phyloP scores from a whole-genome alignment of 2,329 filamentous ascomycete genomes.

The Bipolaris sorokiniana region DNA sequence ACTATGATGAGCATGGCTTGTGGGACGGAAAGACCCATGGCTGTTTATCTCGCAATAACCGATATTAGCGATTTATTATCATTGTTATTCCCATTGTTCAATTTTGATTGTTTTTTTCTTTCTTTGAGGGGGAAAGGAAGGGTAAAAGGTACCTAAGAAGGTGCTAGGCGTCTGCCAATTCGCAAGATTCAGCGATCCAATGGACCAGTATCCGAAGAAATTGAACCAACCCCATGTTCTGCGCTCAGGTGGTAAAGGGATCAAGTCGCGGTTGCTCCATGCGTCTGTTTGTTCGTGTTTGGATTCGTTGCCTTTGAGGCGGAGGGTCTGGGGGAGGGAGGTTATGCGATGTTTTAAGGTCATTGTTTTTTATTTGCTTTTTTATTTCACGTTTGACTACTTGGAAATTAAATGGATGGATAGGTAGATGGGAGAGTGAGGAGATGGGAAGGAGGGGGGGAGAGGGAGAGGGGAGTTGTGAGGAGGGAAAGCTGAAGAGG shows the following conservation, averaged over 20 bases:
- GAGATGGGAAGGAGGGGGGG: no score
- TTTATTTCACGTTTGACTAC: no score
- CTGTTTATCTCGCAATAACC: slow-evolving; percentile 18
- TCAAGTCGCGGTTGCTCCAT: slow-evolving; percentile 50
- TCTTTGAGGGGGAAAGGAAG: background rate
- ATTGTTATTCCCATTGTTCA: no score
- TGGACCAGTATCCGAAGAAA: slow-evolving; percentile 53
- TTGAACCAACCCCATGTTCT: slow-evolving; percentile 52
- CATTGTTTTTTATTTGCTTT: slow-evolving; percentile 8
- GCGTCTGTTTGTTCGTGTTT: slow-evolving; percentile 56
- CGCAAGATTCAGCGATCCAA: slow-evolving; percentile 50
- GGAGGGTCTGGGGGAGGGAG: slow-evolving; percentile 43
- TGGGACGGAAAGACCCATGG: slow-evolving; percentile 56
- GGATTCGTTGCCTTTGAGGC: slow-evolving; percentile 50
- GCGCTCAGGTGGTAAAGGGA: slow-evolving; percentile 48
- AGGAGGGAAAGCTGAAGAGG: background rate
- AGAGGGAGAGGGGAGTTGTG: no score
- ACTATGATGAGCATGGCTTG: slow-evolving; percentile 58
- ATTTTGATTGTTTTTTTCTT: background rate
- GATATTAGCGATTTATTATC: background rate
- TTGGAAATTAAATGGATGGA: no score
- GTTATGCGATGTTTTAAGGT: slow-evolving; percentile 8
- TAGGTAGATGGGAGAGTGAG: no score
- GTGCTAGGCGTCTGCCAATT: slow-evolving; percentile 59
- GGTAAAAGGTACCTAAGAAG: slow-evolving; percentile 46